Conservation (phyloP, 257 asterid genomes). For the Rubia yunnanensis region DNA sequence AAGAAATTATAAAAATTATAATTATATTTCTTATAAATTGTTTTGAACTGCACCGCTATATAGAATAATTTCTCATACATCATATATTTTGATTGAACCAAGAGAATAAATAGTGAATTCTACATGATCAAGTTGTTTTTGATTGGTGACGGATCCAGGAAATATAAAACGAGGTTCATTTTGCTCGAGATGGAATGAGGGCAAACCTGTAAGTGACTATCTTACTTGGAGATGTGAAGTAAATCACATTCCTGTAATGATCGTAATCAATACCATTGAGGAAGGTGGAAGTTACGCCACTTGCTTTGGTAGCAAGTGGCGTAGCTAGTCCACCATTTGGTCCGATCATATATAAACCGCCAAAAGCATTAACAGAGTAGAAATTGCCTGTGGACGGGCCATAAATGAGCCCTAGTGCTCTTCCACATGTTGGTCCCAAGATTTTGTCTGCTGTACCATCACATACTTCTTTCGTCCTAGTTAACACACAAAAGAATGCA, state of each 20-base stretch:
- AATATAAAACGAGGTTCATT: no score
- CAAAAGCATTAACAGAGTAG: background rate
- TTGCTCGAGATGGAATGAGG: no score
- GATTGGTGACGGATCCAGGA: no score
- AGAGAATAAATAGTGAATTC: no score
- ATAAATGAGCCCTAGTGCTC: conserved; percentile 27
- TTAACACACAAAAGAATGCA: no score
- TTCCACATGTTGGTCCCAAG: conserved; percentile 26
- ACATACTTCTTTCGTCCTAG: conserved; percentile 32
- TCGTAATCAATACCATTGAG: background rate
- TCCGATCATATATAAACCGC: background rate
- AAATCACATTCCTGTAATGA: background rate
- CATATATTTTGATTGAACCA: no score
- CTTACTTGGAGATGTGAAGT: background rate
- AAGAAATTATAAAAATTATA: no score
- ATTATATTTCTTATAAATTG: no score
- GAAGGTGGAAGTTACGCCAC: background rate
- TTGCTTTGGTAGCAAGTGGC: background rate
- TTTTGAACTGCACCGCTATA: no score
- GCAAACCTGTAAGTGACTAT: background rate
- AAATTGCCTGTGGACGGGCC: background rate
- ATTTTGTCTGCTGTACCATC: conserved; percentile 24
- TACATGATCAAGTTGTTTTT: no score
- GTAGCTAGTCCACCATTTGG: background rate
- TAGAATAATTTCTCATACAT: no score